These are phyloP conservation scores for Zalaria obscura DNA, from an alignment of 2,329 filamentous ascomycete species.

Conservation along the genomic window DNA sequence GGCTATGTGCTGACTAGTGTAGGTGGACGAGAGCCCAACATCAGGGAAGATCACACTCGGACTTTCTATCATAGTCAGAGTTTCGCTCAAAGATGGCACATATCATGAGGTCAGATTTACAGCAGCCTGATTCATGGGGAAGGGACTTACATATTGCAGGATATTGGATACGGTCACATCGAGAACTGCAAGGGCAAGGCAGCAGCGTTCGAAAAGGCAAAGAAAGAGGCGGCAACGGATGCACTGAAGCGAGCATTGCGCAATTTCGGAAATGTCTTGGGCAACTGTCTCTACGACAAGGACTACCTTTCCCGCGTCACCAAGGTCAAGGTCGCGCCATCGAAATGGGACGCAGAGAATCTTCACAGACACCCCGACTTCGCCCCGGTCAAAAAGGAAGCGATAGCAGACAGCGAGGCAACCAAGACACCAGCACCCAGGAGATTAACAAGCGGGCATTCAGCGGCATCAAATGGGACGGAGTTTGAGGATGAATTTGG, in stretches of 20 bases:
- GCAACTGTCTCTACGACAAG: constrained; percentile 98
- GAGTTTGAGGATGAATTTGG: constrained; percentile 43
- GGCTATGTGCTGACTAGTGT: neutral
- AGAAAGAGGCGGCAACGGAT: constrained; percentile 95
- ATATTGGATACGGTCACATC: constrained; percentile 91
- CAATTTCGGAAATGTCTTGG: constrained; percentile 89
- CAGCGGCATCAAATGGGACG: constrained; percentile 16
- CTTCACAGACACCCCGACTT: constrained; percentile 73
- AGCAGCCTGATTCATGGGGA: neutral
- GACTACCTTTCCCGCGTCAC: constrained; percentile 82
- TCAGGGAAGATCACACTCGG: constrained; percentile 72
- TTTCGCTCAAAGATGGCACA: constrained; percentile 86
- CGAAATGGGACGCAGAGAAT: constrained; percentile 64
- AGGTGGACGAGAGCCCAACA: constrained; percentile 67
- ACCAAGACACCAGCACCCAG: constrained; percentile 6
- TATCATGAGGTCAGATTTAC: constrained; percentile 56
- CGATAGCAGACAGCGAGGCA: constrained; percentile 10
- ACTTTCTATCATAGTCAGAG: constrained; percentile 76
- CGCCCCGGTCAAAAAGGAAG: constrained; percentile 44
- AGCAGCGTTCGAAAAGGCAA: constrained; percentile 92
- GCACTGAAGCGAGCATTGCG: constrained; percentile 77
- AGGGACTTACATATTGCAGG: constrained; percentile 27
- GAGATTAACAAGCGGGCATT: constrained; percentile 17
- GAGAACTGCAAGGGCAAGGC: constrained; percentile 95
- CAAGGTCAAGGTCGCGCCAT: constrained; percentile 68